A percentile compares a stretch with the other conserved stretches of the same genome.
Conservation (phyloP, 768 basidiomycete genomes). For the Naganishia antarctica region DNA sequence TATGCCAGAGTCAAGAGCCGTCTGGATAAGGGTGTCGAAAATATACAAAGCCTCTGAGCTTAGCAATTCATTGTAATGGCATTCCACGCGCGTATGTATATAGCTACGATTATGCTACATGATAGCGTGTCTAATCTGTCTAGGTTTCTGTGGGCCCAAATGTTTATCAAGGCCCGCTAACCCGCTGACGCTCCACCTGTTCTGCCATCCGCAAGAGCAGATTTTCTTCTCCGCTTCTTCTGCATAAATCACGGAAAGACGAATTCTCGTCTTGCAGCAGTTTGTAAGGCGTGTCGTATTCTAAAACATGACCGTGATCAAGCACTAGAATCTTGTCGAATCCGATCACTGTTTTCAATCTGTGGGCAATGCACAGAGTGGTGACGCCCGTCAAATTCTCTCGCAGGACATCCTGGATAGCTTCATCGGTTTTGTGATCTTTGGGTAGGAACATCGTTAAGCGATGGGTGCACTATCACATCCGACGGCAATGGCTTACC, state of each 20-base stretch:
- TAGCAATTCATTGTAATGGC: not conserved
- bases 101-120: too few relatives aligned
- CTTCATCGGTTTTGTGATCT: conserved; percentile 59
- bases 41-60: not conserved
- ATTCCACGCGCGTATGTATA: too few relatives aligned
- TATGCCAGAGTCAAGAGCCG: conserved; percentile 36
- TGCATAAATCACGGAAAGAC: conserved; percentile 60
- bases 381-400: conserved; percentile 53
- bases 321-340: conserved; percentile 60
- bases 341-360: conserved; percentile 57
- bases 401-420: conserved; percentile 59
- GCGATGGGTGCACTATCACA: not conserved
- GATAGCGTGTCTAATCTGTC: too few relatives aligned
- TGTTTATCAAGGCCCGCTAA: not conserved
- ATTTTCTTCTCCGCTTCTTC: conserved; percentile 44
- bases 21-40: not conserved
- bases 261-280: conserved; percentile 55
- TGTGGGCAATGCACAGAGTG: conserved; percentile 60
- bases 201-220: conserved; percentile 32
- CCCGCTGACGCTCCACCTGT: conserved; percentile 14
- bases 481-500: conserved; percentile 13
- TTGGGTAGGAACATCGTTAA: conserved; percentile 2
- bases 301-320: conserved; percentile 51
- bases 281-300: conserved; percentile 47
- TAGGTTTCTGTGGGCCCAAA: too few relatives aligned